Conservation (phyloP, 257 asterid species). For the Forsythia viridissima region DNA sequence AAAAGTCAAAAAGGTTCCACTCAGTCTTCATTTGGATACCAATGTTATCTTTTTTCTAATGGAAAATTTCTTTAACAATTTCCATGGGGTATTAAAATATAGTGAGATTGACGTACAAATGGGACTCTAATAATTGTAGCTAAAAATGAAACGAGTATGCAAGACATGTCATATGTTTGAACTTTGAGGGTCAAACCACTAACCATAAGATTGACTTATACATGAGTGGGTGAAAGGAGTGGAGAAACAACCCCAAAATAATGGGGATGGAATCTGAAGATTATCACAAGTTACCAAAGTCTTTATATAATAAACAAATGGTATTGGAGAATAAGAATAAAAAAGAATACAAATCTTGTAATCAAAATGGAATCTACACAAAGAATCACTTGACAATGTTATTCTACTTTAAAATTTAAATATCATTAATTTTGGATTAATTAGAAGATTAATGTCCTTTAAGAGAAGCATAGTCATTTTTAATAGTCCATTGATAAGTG, state of each 20-base stretch:
- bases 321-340: neutral
- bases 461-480: neutral
- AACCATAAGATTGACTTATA: neutral
- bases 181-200: neutral
- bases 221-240: neutral
- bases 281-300: neutral
- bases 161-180: neutral
- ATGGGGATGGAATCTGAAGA: neutral
- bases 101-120: neutral
- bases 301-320: neutral
- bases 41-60: neutral
- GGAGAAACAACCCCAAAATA: neutral
- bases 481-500: neutral
- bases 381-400: neutral
- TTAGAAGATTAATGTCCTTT: neutral
- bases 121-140: neutral
- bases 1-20: neutral
- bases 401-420: neutral
- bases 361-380: neutral
- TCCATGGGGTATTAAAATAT: neutral
- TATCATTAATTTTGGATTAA: neutral
- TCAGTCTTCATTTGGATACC: neutral
- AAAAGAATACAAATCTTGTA: neutral
- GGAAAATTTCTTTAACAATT: neutral
- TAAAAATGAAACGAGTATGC: too few relatives aligned